Conservation (phyloP, 768 basidiomycete species). For the Arthromyces matolae region DNA sequence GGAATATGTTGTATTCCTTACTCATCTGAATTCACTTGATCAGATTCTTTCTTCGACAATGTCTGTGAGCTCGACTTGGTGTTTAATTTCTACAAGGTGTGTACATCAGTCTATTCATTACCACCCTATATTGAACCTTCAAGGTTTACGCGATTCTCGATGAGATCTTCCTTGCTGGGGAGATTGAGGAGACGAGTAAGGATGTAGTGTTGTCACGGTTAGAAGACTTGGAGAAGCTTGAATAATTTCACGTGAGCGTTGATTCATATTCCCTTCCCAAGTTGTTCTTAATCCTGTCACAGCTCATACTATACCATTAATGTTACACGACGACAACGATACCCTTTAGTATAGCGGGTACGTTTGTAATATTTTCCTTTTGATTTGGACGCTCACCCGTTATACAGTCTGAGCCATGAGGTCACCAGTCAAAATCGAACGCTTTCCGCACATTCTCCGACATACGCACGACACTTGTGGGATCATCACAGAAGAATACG, state of each 20-base stretch:
- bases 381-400: background rate
- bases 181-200: constrained; percentile 97
- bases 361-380: background rate
- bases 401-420: background rate
- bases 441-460: constrained; percentile 12
- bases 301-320: background rate
- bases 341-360: no score
- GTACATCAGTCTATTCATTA: constrained; percentile 4
- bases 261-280: no score
- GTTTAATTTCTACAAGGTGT: constrained; percentile 97
- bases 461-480: constrained; percentile 6
- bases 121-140: background rate
- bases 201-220: constrained; percentile 89
- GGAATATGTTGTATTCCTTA: background rate
- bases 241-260: constrained; percentile 43
- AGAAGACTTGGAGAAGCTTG: constrained; percentile 91
- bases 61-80: constrained; percentile 98
- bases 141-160: constrained; percentile 98
- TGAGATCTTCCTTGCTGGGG: constrained; percentile 96
- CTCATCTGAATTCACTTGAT: constrained; percentile 8
- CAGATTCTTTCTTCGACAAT: constrained; percentile 98
- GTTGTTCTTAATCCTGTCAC: background rate
- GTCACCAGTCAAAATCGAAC: background rate
- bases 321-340: constrained; percentile 7
- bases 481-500: no score